Evolutionary conservation across 345 rosid genomes (phyloP).

Genomic region (Citrus cavaleriei): DNA sequence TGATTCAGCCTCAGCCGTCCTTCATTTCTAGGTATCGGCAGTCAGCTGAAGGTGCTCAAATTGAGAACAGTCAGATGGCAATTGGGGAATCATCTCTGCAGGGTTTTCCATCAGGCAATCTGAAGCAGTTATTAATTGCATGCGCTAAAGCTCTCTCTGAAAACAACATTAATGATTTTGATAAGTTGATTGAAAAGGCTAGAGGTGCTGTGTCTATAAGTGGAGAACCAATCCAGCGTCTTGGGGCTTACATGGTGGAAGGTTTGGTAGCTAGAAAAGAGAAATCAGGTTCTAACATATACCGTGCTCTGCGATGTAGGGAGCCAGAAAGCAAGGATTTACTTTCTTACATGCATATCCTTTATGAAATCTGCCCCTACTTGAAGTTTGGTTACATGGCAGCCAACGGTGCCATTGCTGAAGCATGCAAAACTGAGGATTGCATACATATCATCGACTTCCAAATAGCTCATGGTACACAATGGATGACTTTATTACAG

Average conservation of each 20-base stretch:
- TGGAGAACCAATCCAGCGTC: constrained; percentile 64
- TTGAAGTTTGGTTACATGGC: constrained; percentile 81
- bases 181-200: constrained; percentile 40
- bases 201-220: constrained; percentile 42
- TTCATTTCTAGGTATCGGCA: constrained; percentile 23
- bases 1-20: constrained; percentile 32
- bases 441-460: constrained; percentile 66
- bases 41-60: constrained; percentile 20
- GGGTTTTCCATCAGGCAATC: constrained; percentile 27
- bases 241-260: constrained; percentile 71
- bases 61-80: constrained; percentile 34
- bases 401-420: constrained; percentile 79
- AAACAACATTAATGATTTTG: constrained; percentile 39
- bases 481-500: constrained; percentile 69
- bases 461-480: constrained; percentile 64
- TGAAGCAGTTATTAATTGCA: constrained; percentile 52
- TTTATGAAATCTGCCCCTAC: constrained; percentile 73
- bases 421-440: constrained; percentile 59
- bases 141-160: constrained; percentile 57
- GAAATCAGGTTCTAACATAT: constrained; percentile 44
- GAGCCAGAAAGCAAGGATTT: constrained; percentile 65
- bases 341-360: constrained; percentile 56
- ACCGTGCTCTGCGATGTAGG: constrained; percentile 42
- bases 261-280: constrained; percentile 62
- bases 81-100: constrained; percentile 19